Evolutionary conservation across 2,329 filamentous ascomycete species (phyloP).

Genomic region (Verruconis gallopava): DNA sequence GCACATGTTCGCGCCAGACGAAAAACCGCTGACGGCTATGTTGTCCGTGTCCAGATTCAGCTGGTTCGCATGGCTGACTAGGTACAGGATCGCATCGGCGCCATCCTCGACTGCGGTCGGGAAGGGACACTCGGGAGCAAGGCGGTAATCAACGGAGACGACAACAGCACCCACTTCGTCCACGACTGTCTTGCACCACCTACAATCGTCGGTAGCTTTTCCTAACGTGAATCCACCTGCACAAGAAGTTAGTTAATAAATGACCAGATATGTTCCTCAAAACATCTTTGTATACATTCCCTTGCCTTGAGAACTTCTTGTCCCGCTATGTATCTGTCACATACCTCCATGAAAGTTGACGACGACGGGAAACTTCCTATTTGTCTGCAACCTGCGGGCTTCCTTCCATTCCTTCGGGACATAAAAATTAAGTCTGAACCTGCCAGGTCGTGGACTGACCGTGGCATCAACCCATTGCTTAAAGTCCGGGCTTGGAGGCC

Average conservation of each 20-base stretch:
- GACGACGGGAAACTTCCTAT: constrained; percentile 8
- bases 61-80: constrained; percentile 42
- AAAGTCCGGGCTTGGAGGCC: constrained; percentile 47
- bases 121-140: constrained; percentile 48
- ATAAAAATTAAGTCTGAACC: constrained; percentile 47
- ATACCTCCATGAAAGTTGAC: constrained; percentile 11
- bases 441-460: constrained; percentile 30
- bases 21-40: constrained; percentile 49
- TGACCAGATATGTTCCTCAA: no score
- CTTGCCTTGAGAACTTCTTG: constrained; percentile 41
- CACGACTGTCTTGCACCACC: constrained; percentile 46
- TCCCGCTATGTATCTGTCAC: constrained; percentile 25
- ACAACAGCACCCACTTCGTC: constrained; percentile 43
- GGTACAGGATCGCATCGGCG: constrained; percentile 46
- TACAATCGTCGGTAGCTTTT: constrained; percentile 45
- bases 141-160: constrained; percentile 48
- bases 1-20: constrained; percentile 48
- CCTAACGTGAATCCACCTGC: constrained; percentile 50
- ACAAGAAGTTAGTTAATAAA: no score
- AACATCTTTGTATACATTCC: constrained; percentile 55
- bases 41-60: constrained; percentile 44
- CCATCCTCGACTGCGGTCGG: constrained; percentile 52
- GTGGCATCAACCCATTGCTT: constrained; percentile 40
- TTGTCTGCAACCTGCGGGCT: constrained; percentile 11
- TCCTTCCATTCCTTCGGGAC: constrained; percentile 37